These are phyloP conservation scores for Xylaria longipes DNA, from an alignment of 495 filamentous ascomycete species.

Conservation along the genomic window DNA sequence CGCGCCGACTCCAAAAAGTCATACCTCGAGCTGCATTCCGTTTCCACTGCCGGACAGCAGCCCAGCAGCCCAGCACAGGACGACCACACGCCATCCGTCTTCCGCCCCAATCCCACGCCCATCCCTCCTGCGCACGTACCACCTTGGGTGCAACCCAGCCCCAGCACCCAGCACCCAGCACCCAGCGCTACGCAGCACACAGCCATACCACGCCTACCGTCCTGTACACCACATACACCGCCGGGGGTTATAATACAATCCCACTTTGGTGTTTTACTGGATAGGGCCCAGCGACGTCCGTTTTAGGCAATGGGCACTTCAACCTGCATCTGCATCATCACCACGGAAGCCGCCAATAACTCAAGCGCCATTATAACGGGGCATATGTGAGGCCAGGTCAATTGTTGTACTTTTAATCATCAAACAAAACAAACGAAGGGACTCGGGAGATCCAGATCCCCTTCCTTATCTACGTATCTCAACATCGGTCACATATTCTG, in stretches of 20 bases:
- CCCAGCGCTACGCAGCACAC: too few species aligned
- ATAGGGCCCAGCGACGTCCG: conserved; percentile 16
- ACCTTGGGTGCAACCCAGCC: conserved; percentile 14
- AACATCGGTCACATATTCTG: not conserved
- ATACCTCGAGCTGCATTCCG: conserved; percentile 32
- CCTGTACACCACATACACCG: not conserved
- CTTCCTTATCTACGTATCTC: not conserved
- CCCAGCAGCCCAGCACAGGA: conserved; percentile 8
- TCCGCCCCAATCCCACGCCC: conserved; percentile 3
- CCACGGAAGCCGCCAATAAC: conserved; percentile 15
- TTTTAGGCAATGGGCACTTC: conserved; percentile 28
- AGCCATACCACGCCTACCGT: not conserved
- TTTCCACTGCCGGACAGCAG: conserved; percentile 28
- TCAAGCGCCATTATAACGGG: not conserved
- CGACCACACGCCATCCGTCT: conserved; percentile 2
- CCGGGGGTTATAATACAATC: not conserved
- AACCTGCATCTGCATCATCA: conserved; percentile 16
- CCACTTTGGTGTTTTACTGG: conserved; percentile 15
- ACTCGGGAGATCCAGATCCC: not conserved
- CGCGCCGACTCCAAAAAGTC: conserved; percentile 32
- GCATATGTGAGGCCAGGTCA: not conserved
- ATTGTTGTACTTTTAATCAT: not conserved
- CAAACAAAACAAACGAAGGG: not conserved
- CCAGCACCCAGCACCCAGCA: too few species aligned
- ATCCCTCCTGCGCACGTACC: conserved; percentile 26